Conservation (phyloP, 352 stramenopile species). For the Pythium aquatile region DNA sequence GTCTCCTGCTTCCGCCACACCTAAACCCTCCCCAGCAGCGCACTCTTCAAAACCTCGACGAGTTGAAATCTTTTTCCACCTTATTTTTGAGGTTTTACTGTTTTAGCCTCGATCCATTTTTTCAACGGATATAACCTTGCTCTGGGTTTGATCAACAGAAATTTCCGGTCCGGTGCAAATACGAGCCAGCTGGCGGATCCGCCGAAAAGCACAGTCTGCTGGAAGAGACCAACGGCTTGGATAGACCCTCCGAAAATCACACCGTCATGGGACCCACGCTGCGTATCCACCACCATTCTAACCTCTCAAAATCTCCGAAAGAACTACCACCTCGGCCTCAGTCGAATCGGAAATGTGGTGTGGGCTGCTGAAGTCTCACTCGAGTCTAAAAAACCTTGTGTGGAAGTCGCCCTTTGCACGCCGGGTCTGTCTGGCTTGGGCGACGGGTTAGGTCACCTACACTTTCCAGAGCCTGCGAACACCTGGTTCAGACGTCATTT, state of each 20-base stretch:
- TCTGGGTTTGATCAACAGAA: slow-evolving; percentile 20
- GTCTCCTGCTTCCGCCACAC: neutral
- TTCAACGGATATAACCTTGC: slow-evolving; percentile 19
- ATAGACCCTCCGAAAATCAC: neutral
- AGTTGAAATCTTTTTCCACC: slow-evolving; percentile 22
- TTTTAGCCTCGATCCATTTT: neutral
- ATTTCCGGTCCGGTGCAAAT: slow-evolving; percentile 22
- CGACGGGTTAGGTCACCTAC: neutral
- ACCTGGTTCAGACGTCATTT: neutral
- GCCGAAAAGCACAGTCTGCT: slow-evolving; percentile 10
- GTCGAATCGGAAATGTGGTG: too few species aligned
- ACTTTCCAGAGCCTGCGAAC: neutral
- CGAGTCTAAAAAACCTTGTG: neutral
- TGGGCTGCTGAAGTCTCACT: neutral
- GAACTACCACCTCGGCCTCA: too few species aligned
- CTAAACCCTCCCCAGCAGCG: slow-evolving; percentile 5
- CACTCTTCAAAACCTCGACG: slow-evolving; percentile 21
- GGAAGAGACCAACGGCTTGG: neutral
- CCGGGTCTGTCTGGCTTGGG: neutral
- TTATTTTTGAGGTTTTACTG: slow-evolving; percentile 13
- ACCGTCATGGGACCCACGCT: too few species aligned
- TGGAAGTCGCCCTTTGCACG: neutral
- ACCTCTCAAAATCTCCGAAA: too few species aligned
- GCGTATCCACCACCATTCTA: too few species aligned
- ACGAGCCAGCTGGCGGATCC: slow-evolving; percentile 23